These are phyloP conservation scores for Pleurotus citrinopileatus DNA, from an alignment of 768 basidiomycete genomes.

Conservation along the genomic window DNA sequence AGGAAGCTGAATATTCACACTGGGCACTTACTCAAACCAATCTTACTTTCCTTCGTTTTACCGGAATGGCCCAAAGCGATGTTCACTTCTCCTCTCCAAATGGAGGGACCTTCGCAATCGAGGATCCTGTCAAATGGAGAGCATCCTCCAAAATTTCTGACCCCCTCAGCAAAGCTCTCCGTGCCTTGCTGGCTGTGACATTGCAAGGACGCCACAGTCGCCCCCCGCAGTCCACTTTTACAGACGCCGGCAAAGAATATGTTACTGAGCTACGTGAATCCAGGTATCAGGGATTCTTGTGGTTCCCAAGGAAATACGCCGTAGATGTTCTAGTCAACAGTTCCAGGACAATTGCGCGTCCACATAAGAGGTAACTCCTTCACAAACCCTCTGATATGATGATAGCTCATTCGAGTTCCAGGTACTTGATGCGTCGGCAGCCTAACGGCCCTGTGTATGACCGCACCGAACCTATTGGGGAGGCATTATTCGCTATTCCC, in stretches of 20 bases:
- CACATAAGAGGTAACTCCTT: background rate
- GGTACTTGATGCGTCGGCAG: slow-evolving; percentile 3
- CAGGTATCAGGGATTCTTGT: background rate
- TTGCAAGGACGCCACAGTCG: too few species aligned
- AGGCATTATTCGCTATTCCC: background rate
- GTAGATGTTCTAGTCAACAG: background rate
- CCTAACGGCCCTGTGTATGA: background rate
- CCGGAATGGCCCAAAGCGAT: slow-evolving; percentile 4
- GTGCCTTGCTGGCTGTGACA: too few species aligned
- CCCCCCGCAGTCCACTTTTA: background rate
- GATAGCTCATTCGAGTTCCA: background rate
- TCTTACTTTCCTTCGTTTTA: slow-evolving; percentile 10
- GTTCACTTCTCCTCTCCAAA: slow-evolving; percentile 1
- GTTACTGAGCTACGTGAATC: background rate
- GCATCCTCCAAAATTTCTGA: too few species aligned
- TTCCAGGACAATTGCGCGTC: background rate
- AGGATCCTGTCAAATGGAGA: background rate
- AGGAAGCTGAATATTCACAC: slow-evolving; percentile 10
- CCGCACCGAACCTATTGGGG: background rate
- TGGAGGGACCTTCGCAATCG: background rate
- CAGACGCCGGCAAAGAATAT: background rate
- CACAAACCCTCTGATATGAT: background rate
- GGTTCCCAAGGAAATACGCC: slow-evolving; percentile 1
- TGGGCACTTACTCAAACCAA: slow-evolving; percentile 1
- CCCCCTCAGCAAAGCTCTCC: too few species aligned